Evolutionary conservation across 108 stramenopile genomes (phyloP), one percentile per base, ranked within the genome.

Genomic region (Skeletonema marinoi): DNA sequence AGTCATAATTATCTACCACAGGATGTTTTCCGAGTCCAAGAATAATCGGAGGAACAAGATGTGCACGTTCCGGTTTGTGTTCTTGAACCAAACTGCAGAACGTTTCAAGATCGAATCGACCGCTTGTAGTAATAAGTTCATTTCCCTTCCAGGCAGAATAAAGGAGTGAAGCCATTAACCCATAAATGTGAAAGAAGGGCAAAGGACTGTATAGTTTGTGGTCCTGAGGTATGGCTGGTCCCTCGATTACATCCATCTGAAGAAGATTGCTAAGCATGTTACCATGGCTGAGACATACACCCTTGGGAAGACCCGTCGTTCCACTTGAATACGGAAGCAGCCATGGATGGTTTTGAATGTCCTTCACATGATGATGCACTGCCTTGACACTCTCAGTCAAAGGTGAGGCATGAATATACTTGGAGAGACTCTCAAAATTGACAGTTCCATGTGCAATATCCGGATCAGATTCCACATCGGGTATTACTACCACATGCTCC

Each of bases 111-210:
- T 97, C 96, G 77, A 97, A 98, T 29, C 91, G 77, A 35, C 78
- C 86, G 21, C 90, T 88, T 61, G 84, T 90, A 16, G 95, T 96
- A 48, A 95, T 81, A 10, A 94, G 42, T 48, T 84, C 86, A 70
- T 85, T 75, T 9, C 93, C 94, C 70, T 85, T 87, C 88, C 90
- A 90, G 17, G 82, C 82, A 44, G 74, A 80, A 73, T 87, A 91
- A 38, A 94, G 58, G 44, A 88, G 64, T 33, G 88, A 84, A 2
- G 75, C 88, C 11, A 84, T 65, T 56, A 96, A 86, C 33, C 93
- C 97, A 78, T 93, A 97, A 36, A 97, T 97, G 67, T 97, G 97
- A 82, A 97, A 97, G 66, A 95, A 91, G n/a, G 97, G 97, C 1
- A 97, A 87, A 2, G 96, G 96, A 32, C 84, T 83, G 60, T 93